A percentile compares a stretch with the other conserved stretches of the same genome.
Evolutionary conservation across 2,329 filamentous ascomycete genomes (phyloP).

Genomic region (Xylaria hypoxylon): DNA sequence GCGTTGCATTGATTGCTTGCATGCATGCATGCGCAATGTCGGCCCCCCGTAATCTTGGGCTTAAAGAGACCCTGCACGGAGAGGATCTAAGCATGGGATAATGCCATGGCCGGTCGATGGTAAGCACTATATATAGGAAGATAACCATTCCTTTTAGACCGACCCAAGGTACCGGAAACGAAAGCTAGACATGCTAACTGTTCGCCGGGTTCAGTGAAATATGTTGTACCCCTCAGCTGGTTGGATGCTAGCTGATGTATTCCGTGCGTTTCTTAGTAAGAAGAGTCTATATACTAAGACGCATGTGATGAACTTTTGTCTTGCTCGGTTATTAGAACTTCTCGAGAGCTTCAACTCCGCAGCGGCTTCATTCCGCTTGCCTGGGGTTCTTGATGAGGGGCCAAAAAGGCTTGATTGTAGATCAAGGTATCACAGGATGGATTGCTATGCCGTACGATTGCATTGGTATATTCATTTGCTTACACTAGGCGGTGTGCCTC

Average conservation of each 20-base stretch:
- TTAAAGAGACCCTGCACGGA: not conserved
- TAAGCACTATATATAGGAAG: not conserved
- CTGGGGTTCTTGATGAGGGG: not conserved
- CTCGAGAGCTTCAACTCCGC: not conserved
- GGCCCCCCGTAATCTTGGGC: not conserved
- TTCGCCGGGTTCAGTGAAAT: not conserved
- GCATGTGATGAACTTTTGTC: slow-evolving; percentile 2
- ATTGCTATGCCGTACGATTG: not conserved
- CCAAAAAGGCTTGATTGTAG: slow-evolving; percentile 1
- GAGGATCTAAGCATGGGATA: not conserved
- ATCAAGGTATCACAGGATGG: too few species aligned
- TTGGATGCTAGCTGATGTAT: too few species aligned
- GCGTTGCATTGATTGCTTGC: slow-evolving; percentile 4
- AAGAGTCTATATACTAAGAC: not conserved
- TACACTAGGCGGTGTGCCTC: not conserved
- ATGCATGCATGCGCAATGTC: slow-evolving; percentile 6
- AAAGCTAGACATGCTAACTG: not conserved
- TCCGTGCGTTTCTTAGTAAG: not conserved
- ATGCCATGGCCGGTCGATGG: slow-evolving; percentile 3
- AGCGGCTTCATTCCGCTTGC: slow-evolving; percentile 18
- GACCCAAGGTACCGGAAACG: slow-evolving; percentile 23
- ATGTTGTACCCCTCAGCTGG: slow-evolving; percentile 1
- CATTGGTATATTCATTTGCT: not conserved
- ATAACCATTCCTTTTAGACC: slow-evolving; percentile 7
- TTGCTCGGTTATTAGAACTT: not conserved